Evolutionary conservation across 352 stramenopile genomes (phyloP), one percentile per base, ranked within the genome.

Genomic region (Phytophthora pluvialis): DNA sequence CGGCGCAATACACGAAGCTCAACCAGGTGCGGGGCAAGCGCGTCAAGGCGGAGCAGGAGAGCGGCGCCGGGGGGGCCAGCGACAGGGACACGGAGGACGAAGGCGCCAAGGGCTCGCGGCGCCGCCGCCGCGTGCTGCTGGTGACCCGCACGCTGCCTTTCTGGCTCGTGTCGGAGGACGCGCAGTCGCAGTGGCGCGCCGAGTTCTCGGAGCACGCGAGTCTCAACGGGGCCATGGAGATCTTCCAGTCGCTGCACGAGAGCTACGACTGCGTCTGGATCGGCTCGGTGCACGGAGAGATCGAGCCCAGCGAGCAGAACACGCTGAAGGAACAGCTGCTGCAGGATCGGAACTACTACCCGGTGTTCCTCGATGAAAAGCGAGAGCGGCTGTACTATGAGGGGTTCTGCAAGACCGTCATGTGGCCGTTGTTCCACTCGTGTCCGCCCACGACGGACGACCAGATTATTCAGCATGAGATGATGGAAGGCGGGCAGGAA

Each of bases 361-460:
- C 91, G 3, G 88, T 97, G n/a, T 96, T 97, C 68, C 56, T 97
- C 7, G 85, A 95, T 54, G 74, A 89, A 13, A 93, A 95, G 60
- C 73, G 88, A 25, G 88, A 96, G 60, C 77, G 82, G 28, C 69
- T 96, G 48, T 97, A 95, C 59, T 97, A 97, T 73, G 75, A 97
- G 36, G 91, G 90, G 13, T 97, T 94, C 56, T 97, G 89, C 78
- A 96, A 97, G 70, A 93, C 89, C 0, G 83, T 97, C 40, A 78
- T 97, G 64, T 97, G 91, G 91, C 91, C 91, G 33, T 64, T 97
- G 3, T 97, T 97, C 63, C 91, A 97, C 72, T 97, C 86, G 42
- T 89, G 76, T 52, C 83, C 86, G 32, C 86, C 86, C 3, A 93
- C 86, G 7, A 91, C 83, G 0, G 86, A 94, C 43, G 86, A 94